These are phyloP conservation scores for Chalciporus chontae DNA, from an alignment of 768 basidiomycete genomes.

Conservation along the genomic window DNA sequence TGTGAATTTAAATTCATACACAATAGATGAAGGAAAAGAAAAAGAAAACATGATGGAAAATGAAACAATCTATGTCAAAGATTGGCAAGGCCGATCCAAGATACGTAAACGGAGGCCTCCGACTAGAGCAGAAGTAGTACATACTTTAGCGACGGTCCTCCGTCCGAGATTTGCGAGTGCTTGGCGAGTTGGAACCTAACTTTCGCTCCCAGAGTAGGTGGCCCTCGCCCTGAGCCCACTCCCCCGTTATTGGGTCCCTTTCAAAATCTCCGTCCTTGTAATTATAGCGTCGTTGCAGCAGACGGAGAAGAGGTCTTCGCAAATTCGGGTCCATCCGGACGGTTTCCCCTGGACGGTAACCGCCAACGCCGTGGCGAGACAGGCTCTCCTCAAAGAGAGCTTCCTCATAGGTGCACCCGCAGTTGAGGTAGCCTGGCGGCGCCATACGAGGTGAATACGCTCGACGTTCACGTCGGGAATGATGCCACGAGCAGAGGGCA, in stretches of 20 bases:
- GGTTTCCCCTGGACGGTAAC: constrained; percentile 78
- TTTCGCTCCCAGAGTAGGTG: constrained; percentile 63
- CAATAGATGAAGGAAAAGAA: too few relatives aligned
- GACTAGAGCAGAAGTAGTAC: too few relatives aligned
- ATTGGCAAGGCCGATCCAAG: too few relatives aligned
- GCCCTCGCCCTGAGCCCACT: constrained; percentile 69
- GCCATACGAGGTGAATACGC: constrained; percentile 77
- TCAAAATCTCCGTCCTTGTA: constrained; percentile 89
- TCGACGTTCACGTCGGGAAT: constrained; percentile 80
- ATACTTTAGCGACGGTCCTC: constrained; percentile 36
- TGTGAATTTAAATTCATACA: too few relatives aligned
- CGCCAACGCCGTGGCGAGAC: constrained; percentile 72
- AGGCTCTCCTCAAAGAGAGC: constrained; percentile 87
- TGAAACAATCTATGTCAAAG: too few relatives aligned
- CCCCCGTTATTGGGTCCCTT: constrained; percentile 55
- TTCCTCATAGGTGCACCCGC: constrained; percentile 81
- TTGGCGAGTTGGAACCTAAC: constrained; percentile 36
- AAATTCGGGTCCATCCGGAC: constrained; percentile 89
- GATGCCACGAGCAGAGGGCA: constrained; percentile 87
- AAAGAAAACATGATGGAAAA: too few relatives aligned
- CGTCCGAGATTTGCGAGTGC: constrained; percentile 33
- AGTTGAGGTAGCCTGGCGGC: constrained; percentile 75
- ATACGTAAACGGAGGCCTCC: too few relatives aligned
- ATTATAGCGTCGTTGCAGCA: constrained; percentile 68
- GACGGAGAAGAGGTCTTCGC: constrained; percentile 71